Percentiles rank a stretch among this genome's conserved stretches.
Conservation (phyloP, 2,329 filamentous ascomycete species). For the Colletotrichum sp. region DNA sequence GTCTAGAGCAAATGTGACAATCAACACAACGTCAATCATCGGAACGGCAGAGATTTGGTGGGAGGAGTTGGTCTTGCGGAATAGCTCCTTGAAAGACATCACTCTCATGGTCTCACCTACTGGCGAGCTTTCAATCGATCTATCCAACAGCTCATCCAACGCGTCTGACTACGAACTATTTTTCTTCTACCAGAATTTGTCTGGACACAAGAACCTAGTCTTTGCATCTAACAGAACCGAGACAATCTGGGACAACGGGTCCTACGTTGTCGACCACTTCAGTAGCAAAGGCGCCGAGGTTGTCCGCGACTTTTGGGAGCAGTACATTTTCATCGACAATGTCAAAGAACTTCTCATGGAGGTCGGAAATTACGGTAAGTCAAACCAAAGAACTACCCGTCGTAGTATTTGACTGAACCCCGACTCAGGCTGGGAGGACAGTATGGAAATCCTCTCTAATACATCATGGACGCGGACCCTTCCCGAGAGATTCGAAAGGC, state of each 20-base stretch:
- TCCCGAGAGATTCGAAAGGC: slow-evolving; percentile 29
- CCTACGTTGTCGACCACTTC: slow-evolving; percentile 37
- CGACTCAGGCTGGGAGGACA: slow-evolving; percentile 34
- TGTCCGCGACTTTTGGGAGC: slow-evolving; percentile 41
- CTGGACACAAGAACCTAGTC: neutral
- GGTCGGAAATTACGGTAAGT: slow-evolving; percentile 35
- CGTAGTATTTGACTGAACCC: neutral
- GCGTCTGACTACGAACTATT: neutral
- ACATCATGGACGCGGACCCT: slow-evolving; percentile 42
- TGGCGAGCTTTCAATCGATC: neutral
- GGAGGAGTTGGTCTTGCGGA: neutral
- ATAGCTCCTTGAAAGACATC: neutral
- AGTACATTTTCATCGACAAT: slow-evolving; percentile 37
- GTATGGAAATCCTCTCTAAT: slow-evolving; percentile 34
- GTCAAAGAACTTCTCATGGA: slow-evolving; percentile 31
- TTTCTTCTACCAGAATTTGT: neutral
- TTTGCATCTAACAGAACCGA: neutral
- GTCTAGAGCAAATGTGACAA: neutral
- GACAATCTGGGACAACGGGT: slow-evolving; percentile 24
- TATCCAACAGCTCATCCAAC: neutral
- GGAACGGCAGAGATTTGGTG: neutral
- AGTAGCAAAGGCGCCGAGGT: slow-evolving; percentile 37
- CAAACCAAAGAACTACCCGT: too few relatives aligned
- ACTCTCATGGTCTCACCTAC: neutral
- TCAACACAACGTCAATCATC: neutral